Evolutionary conservation across 257 asterid genomes (phyloP).

Genomic region (Fraxinus americana): DNA sequence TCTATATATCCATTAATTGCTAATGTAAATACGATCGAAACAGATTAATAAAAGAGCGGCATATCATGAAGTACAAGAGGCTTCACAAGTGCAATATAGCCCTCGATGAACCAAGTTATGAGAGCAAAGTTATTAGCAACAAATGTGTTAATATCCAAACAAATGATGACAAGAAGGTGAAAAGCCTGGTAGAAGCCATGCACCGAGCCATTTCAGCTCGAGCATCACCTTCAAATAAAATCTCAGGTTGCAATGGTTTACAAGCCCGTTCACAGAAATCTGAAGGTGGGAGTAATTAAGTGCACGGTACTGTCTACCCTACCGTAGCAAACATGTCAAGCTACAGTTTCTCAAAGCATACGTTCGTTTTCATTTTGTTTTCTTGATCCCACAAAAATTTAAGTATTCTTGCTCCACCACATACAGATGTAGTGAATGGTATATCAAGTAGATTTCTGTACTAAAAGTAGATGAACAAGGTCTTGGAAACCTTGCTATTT

Average conservation of each 20-base stretch:
- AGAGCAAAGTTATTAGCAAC: not conserved
- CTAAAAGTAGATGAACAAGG: too few species aligned
- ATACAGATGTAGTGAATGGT: too few species aligned
- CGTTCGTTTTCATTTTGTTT: not conserved
- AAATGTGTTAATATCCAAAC: not conserved
- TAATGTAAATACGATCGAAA: not conserved
- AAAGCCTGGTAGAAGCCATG: constrained; percentile 45
- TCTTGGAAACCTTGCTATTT: not conserved
- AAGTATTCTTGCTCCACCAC: not conserved
- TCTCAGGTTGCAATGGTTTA: not conserved
- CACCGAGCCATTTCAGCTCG: constrained; percentile 37
- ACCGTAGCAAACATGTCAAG: too few species aligned
- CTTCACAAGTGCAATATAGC: constrained; percentile 39
- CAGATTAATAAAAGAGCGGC: not conserved
- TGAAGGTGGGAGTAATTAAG: constrained; percentile 8
- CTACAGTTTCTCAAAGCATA: not conserved
- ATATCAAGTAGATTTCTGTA: too few species aligned
- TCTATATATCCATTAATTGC: constrained; percentile 5
- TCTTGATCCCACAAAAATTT: not conserved
- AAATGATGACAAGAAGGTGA: constrained; percentile 35
- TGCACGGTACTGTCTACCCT: not conserved
- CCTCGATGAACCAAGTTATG: constrained; percentile 34
- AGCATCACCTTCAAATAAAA: constrained; percentile 9
- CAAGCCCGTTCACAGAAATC: constrained; percentile 19
- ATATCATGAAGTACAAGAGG: constrained; percentile 47